Percentiles rank a stretch among this genome's conserved stretches.
Evolutionary conservation across 2,329 filamentous ascomycete genomes (phyloP).

Genomic region (Ceratocystiopsis brevicomis): DNA sequence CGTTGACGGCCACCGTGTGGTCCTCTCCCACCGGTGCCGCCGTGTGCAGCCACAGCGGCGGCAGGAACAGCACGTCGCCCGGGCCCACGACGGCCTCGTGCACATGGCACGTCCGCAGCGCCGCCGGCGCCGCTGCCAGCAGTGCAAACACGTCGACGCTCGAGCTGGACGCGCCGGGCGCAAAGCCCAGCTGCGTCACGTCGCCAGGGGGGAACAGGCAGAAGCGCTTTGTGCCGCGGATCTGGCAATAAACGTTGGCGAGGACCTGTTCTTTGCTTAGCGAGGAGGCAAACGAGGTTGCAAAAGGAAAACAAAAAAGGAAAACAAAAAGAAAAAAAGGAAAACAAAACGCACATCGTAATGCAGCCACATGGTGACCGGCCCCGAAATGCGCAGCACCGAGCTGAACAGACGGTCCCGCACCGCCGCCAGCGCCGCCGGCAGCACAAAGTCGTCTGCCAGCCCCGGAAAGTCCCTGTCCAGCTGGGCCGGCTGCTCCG

Average conservation of each 20-base stretch:
- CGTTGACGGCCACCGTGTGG: conserved; percentile 64
- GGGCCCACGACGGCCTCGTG: conserved; percentile 46
- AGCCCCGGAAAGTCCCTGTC: conserved; percentile 52
- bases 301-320: too few species aligned
- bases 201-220: conserved; percentile 65
- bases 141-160: conserved; percentile 50
- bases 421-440: conserved; percentile 39
- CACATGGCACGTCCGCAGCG: conserved; percentile 35
- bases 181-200: conserved; percentile 48
- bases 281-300: background rate
- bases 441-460: conserved; percentile 50
- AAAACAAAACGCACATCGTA: conserved; percentile 44
- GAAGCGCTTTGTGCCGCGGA: conserved; percentile 53
- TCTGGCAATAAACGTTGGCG: conserved; percentile 71
- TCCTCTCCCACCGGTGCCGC: conserved; percentile 29
- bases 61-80: conserved; percentile 65
- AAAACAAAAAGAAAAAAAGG: background rate
- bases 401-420: conserved; percentile 53
- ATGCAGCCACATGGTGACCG: conserved; percentile 75
- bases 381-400: conserved; percentile 59
- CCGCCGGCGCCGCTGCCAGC: conserved; percentile 17
- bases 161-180: conserved; percentile 63
- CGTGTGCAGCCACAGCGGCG: conserved; percentile 70
- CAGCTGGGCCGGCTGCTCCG: conserved; percentile 50
- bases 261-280: conserved; percentile 42